Evolutionary conservation across 768 basidiomycete genomes (phyloP), one percentile per base, ranked within the genome.

Genomic region (Trametes cubensis): DNA sequence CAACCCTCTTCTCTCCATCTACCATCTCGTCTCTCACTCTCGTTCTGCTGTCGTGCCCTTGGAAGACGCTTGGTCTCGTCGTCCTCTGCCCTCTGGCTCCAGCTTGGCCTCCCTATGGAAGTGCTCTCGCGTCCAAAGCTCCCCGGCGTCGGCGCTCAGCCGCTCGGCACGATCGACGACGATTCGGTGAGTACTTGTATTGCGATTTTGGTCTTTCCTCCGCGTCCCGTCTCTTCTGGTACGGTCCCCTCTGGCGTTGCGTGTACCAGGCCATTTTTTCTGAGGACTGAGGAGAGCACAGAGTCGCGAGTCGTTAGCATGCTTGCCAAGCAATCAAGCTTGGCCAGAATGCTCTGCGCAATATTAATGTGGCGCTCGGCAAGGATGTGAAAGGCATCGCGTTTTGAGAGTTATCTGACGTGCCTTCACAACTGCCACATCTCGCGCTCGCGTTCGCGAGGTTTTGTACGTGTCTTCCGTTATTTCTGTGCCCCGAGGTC

Each of bases 41-140:
- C 47, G 28, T 21, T 13, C 26, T 21, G 20, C 45, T n/a, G 20
- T 13, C 17, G 6, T 34, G 34, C 34, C 18, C 38, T 34, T 14
- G 30, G 30, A 51, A 15, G 7, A n/a, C 5, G 13, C 21, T 20
- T 11, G 20, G 3, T 14, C 5, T 57, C 47, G 28, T 34, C 15
- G 18, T 21, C 13, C 45, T n/a, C 6, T 28, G 48, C 48, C 48
- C 48, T 49, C 23, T 49, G 14, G 48, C 48, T 49, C 23, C n/a
- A n/a, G n/a, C n/a, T n/a, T n/a, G 25, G 48, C 26, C 23, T 15
- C 48, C 48, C 11, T 20, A 59, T 59, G 58, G 58, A 59, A 34
- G 58, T 59, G 23, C 58, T 59, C 6, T 59, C 58, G 26, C 58
- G 58, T n/a, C 58, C 58, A 10, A 51, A 30, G 23, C 49, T 38